Evolutionary conservation across 306 rosid genomes (phyloP).

Genomic region (Prunus armeniaca): DNA sequence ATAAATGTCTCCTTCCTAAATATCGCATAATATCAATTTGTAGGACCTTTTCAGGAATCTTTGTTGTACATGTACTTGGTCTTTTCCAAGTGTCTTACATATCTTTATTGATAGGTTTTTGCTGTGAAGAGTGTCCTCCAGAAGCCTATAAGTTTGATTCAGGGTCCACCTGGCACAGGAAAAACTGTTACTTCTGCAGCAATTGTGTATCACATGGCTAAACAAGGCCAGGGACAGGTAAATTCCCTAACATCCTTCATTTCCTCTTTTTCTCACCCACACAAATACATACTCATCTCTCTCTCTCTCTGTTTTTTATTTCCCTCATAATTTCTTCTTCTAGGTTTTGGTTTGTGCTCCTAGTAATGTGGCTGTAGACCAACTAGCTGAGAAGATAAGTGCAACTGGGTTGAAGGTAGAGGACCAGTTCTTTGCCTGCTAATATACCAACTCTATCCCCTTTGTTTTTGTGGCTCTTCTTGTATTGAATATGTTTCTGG

Average conservation of each 20-base stretch:
- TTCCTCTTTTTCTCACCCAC: neutral
- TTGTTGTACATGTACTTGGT: neutral
- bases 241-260: neutral
- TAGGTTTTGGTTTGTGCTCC: constrained; percentile 99
- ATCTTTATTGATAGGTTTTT: constrained; percentile 58
- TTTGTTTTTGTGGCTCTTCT: constrained; percentile 1
- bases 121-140: constrained; percentile 99
- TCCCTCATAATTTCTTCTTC: neutral
- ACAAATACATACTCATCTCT: neutral
- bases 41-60: neutral
- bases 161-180: constrained; percentile 99
- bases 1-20: neutral
- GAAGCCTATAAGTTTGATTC: constrained; percentile 99
- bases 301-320: neutral
- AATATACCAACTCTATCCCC: neutral
- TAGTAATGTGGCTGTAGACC: constrained; percentile 96
- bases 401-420: constrained; percentile 97
- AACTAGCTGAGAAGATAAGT: constrained; percentile 97
- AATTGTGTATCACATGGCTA: constrained; percentile 99
- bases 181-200: constrained; percentile 99
- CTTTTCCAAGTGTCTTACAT: neutral
- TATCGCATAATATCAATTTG: neutral
- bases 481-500: neutral
- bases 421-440: neutral
- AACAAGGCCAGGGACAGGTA: constrained; percentile 99